Base-by-base conservation (phyloP, 2,329 filamentous ascomycete genomes). In the Trichothecium sympodiale region DNA sequence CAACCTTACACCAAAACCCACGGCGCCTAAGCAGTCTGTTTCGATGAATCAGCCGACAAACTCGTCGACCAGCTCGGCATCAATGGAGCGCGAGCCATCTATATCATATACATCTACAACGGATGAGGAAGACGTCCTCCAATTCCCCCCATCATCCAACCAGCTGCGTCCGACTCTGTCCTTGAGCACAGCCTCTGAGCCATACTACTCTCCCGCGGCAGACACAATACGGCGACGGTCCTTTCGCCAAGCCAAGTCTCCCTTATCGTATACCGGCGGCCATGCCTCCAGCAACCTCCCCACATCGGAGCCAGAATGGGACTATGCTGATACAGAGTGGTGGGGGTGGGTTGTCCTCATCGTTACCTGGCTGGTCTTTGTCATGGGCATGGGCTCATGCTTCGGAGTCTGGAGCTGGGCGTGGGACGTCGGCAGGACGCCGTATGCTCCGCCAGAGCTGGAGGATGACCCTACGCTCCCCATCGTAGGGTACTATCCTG, bases 371-470 rank as follows among this genome's bases (percentile, higher is more conserved):
- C 64, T 93, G 31, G 87, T 95, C 17, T 96, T 98, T 55, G 87
- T 96, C 15, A 77, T 91, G 1, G 91, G 91, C 23, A 96, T 98
- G 83, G 91, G 91, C 36, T 94, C 84, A 34, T 95, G 87, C 56
- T 71, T 96, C 31, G 89, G 83, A 16, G 77, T 96, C 16, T 98
- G 91, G 91, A 91, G 80, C 57, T 98, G 91, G 91, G 91, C 91
- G 3, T 98, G 91, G 91, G 89, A 96, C 62, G 89, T 96, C 2
- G 89, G 89, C 31, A 87, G 89, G 57, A 95, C 87, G 25, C 89
- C 89, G 0, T 94, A 94, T 59, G 89, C 89, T 36, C 89, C 89
- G 34, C 89, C 89, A 4, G 89, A 96, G 61, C 68, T 96, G 30
- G 88, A 95, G 57, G 87, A 96, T 57, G 91, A 98, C 59, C 80